phyloP scores from a whole-genome alignment of 306 rosid species.

The Canavalia ensiformis region DNA sequence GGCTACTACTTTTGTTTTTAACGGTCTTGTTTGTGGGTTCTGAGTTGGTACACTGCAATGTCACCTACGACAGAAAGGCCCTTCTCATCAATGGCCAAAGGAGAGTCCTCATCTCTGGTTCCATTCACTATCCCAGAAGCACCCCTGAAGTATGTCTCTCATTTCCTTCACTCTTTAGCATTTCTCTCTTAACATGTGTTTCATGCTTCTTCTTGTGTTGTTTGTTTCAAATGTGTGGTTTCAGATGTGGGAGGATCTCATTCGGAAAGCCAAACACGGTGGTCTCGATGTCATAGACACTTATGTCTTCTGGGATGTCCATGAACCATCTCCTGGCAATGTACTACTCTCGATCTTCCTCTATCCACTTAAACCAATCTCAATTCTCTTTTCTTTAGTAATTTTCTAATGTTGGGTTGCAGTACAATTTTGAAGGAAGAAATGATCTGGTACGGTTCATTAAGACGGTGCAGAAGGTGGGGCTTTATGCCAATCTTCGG shows the following conservation, averaged over 20 bases:
- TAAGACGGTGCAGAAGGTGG: conserved; percentile 86
- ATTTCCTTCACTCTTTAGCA: background rate
- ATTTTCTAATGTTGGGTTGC: conserved; percentile 49
- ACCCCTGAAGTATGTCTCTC: conserved; percentile 72
- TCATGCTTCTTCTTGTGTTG: background rate
- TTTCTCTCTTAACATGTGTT: conserved; percentile 3
- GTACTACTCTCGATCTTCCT: conserved; percentile 60
- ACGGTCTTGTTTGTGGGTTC: conserved; percentile 53
- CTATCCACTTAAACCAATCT: background rate
- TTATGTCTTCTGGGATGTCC: conserved; percentile 95
- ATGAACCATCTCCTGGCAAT: conserved; percentile 93
- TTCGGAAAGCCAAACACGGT: conserved; percentile 90
- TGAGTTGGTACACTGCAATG: conserved; percentile 64
- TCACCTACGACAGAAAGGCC: conserved; percentile 82
- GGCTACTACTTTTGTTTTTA: conserved; percentile 51
- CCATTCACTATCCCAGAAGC: conserved; percentile 98
- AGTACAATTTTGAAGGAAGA: conserved; percentile 96
- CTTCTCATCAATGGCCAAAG: conserved; percentile 88
- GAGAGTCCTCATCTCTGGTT: conserved; percentile 89
- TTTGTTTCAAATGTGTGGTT: conserved; percentile 54
- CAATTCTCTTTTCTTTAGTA: background rate
- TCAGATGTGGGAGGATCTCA: conserved; percentile 98
- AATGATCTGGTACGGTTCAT: conserved; percentile 88
- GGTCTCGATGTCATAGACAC: conserved; percentile 94
- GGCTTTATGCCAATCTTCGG: conserved; percentile 93